Evolutionary conservation across 106 monocot genomes (phyloP).

Genomic region (Dioscorea dumetorum): DNA sequence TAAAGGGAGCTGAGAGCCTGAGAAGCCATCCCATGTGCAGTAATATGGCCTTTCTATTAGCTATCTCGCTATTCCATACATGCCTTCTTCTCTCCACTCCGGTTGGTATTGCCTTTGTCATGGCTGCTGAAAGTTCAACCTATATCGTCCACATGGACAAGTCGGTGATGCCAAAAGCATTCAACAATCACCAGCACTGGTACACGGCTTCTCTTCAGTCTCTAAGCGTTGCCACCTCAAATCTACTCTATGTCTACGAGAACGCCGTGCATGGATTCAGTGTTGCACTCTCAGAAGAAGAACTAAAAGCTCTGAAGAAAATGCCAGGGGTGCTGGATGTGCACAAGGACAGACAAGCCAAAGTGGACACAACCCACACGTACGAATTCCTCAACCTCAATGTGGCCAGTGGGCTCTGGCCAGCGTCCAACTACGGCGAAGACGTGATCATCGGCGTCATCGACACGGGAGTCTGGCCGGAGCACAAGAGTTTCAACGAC

Average conservation of each 20-base stretch:
- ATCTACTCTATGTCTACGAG: slow-evolving; percentile 61
- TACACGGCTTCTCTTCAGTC: slow-evolving; percentile 74
- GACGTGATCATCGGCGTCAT: slow-evolving; percentile 91
- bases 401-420: too few species aligned
- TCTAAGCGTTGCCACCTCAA: slow-evolving; percentile 51
- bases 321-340: slow-evolving; percentile 65
- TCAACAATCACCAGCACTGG: slow-evolving; percentile 57
- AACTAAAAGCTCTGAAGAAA: slow-evolving; percentile 35
- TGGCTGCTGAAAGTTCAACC: slow-evolving; percentile 8
- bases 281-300: slow-evolving; percentile 45
- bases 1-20: too few species aligned
- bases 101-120: too few species aligned
- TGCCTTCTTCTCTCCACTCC: too few species aligned
- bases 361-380: slow-evolving; percentile 90
- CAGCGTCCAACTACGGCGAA: slow-evolving; percentile 29
- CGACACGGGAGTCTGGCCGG: slow-evolving; percentile 97
- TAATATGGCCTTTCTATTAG: too few species aligned
- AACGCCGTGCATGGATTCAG: slow-evolving; percentile 81
- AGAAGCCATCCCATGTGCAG: too few species aligned
- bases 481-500: slow-evolving; percentile 71
- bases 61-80: too few species aligned
- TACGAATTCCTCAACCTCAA: slow-evolving; percentile 82
- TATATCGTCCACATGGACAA: slow-evolving; percentile 85
- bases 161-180: slow-evolving; percentile 53
- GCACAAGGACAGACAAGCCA: slow-evolving; percentile 52